These are phyloP conservation scores for Kwoniella shivajii DNA, from an alignment of 1,284 basidiomycete species.

Conservation along the genomic window DNA sequence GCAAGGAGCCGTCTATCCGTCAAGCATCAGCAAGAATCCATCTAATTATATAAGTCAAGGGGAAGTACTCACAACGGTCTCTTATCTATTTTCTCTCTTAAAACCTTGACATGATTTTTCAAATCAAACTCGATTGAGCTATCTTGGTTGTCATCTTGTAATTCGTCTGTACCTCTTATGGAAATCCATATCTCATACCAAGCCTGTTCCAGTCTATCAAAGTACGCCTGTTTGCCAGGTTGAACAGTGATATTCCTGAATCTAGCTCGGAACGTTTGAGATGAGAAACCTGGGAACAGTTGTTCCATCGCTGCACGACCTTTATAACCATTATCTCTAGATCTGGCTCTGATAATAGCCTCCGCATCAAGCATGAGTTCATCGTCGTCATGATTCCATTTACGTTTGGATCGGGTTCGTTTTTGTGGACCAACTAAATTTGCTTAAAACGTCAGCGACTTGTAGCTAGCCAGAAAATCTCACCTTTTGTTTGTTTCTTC, in stretches of 20 bases:
- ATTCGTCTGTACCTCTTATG: constrained; percentile 65
- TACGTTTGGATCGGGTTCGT: constrained; percentile 63
- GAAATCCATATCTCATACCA: constrained; percentile 77
- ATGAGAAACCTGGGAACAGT: constrained; percentile 65
- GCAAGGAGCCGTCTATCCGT: constrained; percentile 31
- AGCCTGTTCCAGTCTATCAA: constrained; percentile 74
- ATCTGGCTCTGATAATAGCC: constrained; percentile 77
- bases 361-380: constrained; percentile 81
- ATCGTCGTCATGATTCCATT: constrained; percentile 82
- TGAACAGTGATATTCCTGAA: constrained; percentile 61
- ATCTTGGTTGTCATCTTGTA: constrained; percentile 71
- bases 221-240: constrained; percentile 71
- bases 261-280: constrained; percentile 31
- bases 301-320: constrained; percentile 55
- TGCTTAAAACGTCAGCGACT: background rate
- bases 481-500: constrained; percentile 3
- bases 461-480: background rate
- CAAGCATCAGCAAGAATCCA: background rate
- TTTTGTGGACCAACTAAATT: background rate
- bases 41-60: background rate
- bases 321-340: constrained; percentile 61
- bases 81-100: constrained; percentile 80
- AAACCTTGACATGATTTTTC: constrained; percentile 71
- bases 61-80: constrained; percentile 68
- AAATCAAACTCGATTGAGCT: constrained; percentile 76